Evolutionary conservation across 1,139 yeast species (phyloP), one percentile per base, ranked within the genome.

Genomic region (Kodamaea arcana): DNA sequence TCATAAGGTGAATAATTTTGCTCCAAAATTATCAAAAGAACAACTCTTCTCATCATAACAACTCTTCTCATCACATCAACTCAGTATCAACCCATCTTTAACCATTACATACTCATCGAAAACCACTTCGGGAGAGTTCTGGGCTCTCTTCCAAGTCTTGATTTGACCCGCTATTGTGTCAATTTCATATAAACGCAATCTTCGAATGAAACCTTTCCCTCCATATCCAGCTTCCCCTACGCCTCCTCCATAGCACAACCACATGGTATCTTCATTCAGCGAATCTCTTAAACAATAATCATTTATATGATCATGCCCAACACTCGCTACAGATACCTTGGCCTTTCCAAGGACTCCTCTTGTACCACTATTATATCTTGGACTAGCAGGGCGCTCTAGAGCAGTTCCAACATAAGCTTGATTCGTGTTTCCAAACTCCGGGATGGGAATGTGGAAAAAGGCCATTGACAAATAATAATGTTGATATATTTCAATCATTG

Each of bases 211-310:
- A 0, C 87, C 90, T 52, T 88, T 86, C 0, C 96, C 96, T 4
- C 83, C 95, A 52, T 88, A 88, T 0, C 96, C 98, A 28, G 97
- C 97, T 60, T 85, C 94, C 3, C 97, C 98, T 2, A 75, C 71
- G 1, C 83, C 95, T 27, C 98, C 98, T 2, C 95, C 97, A 51
- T 85, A 87, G 52, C 98, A 92, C 28, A 90, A 62, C 95, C 95
- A 86, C 24, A 86, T 62, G 30, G 72, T 69, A 31, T 70, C 64
- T 21, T 63, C 56, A 7, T 40, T 42, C 12, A 43, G 40, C 6
- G 56, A 45, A 43, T 80, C 82, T 35, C 66, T 60, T 29, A 84
- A 60, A 57, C 98, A 92, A 54, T 75, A 92, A 52, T 92, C 97
- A 54, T 92, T 92, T 46, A 87, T 84, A 53, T 92, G 97, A 52